Conservation (phyloP, 2,329 filamentous ascomycete genomes). For the Calycina marina region DNA sequence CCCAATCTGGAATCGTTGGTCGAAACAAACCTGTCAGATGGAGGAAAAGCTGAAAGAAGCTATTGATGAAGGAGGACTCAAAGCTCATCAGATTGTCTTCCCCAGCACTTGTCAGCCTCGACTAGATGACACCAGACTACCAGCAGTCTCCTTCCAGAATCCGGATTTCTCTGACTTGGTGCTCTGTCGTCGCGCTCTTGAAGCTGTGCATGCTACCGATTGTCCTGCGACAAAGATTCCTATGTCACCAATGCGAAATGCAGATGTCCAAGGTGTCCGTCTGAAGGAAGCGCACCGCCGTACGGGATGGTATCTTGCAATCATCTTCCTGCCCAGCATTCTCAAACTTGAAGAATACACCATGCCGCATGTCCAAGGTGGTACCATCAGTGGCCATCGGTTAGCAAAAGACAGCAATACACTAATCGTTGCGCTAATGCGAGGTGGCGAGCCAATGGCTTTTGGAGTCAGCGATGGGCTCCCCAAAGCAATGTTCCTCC, state of each 20-base stretch:
- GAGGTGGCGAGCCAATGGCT: constrained; percentile 47
- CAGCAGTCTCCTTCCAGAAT: constrained; percentile 18
- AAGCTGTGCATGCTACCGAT: constrained; percentile 27
- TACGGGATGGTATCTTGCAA: constrained; percentile 38
- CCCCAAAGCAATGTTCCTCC: constrained; percentile 35
- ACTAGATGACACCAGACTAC: constrained; percentile 29
- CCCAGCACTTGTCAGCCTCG: constrained; percentile 26
- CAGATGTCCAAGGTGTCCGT: constrained; percentile 27
- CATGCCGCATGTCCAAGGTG: constrained; percentile 37
- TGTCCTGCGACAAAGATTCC: constrained; percentile 33
- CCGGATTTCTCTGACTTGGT: background rate
- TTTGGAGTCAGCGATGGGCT: constrained; percentile 39
- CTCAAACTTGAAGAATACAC: constrained; percentile 34
- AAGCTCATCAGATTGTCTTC: constrained; percentile 32
- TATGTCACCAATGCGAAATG: constrained; percentile 37
- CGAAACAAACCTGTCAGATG: too few species aligned
- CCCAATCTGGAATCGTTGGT: too few species aligned
- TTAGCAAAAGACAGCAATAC: constrained; percentile 33
- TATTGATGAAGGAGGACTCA: constrained; percentile 27
- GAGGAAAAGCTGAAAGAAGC: constrained; percentile 28
- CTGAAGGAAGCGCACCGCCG: constrained; percentile 34
- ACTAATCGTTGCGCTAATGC: constrained; percentile 45
- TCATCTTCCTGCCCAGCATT: constrained; percentile 29
- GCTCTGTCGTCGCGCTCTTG: background rate
- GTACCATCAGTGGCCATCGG: constrained; percentile 28